Base-by-base conservation (phyloP, 257 asterid species). In the Solanum etuberosum region DNA sequence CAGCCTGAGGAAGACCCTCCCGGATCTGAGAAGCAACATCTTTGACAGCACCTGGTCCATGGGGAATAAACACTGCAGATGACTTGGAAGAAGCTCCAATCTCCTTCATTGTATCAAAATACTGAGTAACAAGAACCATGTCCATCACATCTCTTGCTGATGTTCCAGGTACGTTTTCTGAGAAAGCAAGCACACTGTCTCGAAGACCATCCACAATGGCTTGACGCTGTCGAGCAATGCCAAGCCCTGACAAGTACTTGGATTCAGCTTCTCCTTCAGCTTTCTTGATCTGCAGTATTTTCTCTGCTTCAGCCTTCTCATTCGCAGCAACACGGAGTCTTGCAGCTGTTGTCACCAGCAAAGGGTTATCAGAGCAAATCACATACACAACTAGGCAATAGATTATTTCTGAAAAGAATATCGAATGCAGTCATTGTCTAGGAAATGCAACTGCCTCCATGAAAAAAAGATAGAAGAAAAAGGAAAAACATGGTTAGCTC, bases 291-390 rank as follows among this genome's bases (percentile, higher is more conserved):
- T 91, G 92, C 80, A 91, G 25, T 68, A 90, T 85, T 83, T 91
- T 91, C 48, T 91, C 92, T 15, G 93, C 93, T 89, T 91, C 92
- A 29, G 91, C 91, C 89, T 91, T 91, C 85, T 91, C 93, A 65
- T 90, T 91, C 8, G 92, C 91, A 29, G 93, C 93, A 70, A 89
- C 86, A 89, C 91, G 89, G 83, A 90, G 68, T 82, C 93, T 91
- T 27, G 93, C 81, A 83, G 93, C 93, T 91, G 90, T 86, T 73
- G 51, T 70, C 63, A 83, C n/a, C 67, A 84, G 81, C 16, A 85
- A 57, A 89, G 54, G 78, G 42, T 25, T n/a, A 23, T 25, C n/a
- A 72, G 11, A 76, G 65, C 31, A 63, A 63, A 25, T 27, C 51
- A 31, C 43, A 86, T 43, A 57, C 83, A 31, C 61, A 8, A 27